Evolutionary conservation across 2,329 filamentous ascomycete species (phyloP).

Genomic region (Colletotrichum gigasporum): DNA sequence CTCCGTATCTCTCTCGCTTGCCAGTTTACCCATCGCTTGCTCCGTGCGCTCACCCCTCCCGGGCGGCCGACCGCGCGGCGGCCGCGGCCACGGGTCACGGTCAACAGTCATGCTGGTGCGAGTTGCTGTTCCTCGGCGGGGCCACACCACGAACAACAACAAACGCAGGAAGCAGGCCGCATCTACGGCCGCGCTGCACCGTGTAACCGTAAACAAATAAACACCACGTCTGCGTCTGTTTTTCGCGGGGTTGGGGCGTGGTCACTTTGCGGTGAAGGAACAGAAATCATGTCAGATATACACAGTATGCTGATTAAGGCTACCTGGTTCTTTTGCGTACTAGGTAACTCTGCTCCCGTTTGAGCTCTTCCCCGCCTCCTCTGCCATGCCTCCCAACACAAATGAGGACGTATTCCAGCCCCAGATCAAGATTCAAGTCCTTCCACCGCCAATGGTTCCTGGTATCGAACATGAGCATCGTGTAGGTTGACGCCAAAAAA

Average conservation of each 20-base stretch:
- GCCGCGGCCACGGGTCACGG: no score
- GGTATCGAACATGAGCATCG: slow-evolving; percentile 34
- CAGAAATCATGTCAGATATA: not conserved
- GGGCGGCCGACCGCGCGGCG: not conserved
- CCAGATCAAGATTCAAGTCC: slow-evolving; percentile 4
- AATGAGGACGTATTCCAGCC: slow-evolving; percentile 9
- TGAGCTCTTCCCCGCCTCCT: not conserved
- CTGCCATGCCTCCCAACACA: not conserved
- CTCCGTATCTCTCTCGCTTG: no score
- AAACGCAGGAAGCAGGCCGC: slow-evolving; percentile 20
- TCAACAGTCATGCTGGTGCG: no score
- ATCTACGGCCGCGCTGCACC: slow-evolving; percentile 26
- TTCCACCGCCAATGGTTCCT: slow-evolving; percentile 25
- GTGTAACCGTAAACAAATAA: slow-evolving; percentile 26
- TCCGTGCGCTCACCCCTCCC: not conserved
- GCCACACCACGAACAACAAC: slow-evolving; percentile 5
- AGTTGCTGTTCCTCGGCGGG: not conserved
- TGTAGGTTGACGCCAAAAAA: slow-evolving; percentile 31
- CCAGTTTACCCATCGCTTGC: no score
- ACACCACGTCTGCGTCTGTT: not conserved
- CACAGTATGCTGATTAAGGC: slow-evolving; percentile 29
- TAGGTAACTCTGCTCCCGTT: slow-evolving; percentile 4
- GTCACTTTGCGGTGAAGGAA: not conserved
- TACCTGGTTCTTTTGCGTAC: slow-evolving; percentile 25
- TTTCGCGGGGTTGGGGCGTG: no score